Evolutionary conservation across 331 rosid genomes (phyloP), one percentile per base, ranked within the genome.

Genomic region (Quercus tomentella): DNA sequence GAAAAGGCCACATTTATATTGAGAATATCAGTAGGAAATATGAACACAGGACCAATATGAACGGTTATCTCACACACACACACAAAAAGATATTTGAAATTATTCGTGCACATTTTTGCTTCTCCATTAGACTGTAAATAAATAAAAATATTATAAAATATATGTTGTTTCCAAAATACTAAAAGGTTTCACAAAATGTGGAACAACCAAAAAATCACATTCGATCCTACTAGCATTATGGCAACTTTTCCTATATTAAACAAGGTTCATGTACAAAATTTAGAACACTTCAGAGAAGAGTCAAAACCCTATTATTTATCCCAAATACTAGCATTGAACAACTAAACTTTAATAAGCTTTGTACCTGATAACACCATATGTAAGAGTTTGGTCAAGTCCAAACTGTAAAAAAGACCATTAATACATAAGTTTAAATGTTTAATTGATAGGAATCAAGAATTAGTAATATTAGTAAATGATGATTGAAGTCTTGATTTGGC

Each of bases 361-460:
- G 56, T 89, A 95, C 98, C 97, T 92, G 79, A 93, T 93, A 85
- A 89, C 96, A 25, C 99, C 99, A 37, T 94, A 91, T 7, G 99
- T 95, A 77, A 95, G 99, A 73, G 99, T 91, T 86, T 93, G 97
- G 74, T 95, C 99, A 54, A 93, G 99, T 86, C 99, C 99, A 86
- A 95, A 92, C 99, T 95, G 94, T 88, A 84, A 14, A 83, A 60
- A 74, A 30, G 61, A 77, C 70, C 33, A 77, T 69, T 56, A 73
- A 5, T 74, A 57, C 43, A 33, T 30, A 0, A 30, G 33, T 30
- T 30, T 0, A 30, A 43, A 16, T 56, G 18, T 56, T 55, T 41
- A 71, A 66, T 37, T 25, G 45, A 41, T 78, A 22, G 41, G 26
- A 56, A 7, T 49, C 23, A 83, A 75, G 21, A 60, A 17, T 17